Conservation (phyloP, 768 basidiomycete species). For the Lactarius hengduanensis region DNA sequence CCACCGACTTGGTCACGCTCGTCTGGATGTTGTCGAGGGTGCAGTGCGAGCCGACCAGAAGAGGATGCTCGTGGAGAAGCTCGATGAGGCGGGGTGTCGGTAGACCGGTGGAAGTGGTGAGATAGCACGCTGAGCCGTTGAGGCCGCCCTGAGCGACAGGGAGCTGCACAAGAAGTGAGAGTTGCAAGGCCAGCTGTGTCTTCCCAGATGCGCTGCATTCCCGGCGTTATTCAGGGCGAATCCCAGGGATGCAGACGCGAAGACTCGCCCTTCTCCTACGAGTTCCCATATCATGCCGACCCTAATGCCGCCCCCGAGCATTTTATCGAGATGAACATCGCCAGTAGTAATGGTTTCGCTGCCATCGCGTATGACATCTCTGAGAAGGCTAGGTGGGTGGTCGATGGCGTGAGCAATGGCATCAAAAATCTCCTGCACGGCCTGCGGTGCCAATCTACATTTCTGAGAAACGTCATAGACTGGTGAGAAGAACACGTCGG, state of each 20-base stretch:
- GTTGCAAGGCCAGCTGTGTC: slow-evolving; percentile 86
- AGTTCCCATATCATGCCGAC: slow-evolving; percentile 86
- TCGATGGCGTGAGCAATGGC: slow-evolving; percentile 46
- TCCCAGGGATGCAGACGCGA: neutral
- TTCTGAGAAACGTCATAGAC: slow-evolving; percentile 54
- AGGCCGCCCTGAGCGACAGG: slow-evolving; percentile 56
- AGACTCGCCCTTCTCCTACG: slow-evolving; percentile 77
- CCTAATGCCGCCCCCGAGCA: slow-evolving; percentile 76
- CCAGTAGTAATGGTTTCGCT: slow-evolving; percentile 68
- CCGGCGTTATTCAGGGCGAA: slow-evolving; percentile 2
- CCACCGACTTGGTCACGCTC: slow-evolving; percentile 52
- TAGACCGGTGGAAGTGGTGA: slow-evolving; percentile 70
- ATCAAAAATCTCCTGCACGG: slow-evolving; percentile 52
- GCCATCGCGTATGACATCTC: slow-evolving; percentile 38
- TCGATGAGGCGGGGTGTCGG: slow-evolving; percentile 68
- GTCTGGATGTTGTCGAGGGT: slow-evolving; percentile 61
- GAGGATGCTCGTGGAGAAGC: slow-evolving; percentile 53
- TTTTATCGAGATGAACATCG: slow-evolving; percentile 61
- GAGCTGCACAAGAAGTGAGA: slow-evolving; percentile 76
- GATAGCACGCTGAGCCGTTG: slow-evolving; percentile 68
- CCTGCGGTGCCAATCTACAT: slow-evolving; percentile 51
- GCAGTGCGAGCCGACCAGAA: slow-evolving; percentile 44
- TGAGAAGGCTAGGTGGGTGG: slow-evolving; percentile 43
- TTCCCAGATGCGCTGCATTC: slow-evolving; percentile 83
- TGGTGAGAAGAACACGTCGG: slow-evolving; percentile 51